Evolutionary conservation across 495 filamentous ascomycete genomes (phyloP).

Genomic region (Hypoxylon rickii): DNA sequence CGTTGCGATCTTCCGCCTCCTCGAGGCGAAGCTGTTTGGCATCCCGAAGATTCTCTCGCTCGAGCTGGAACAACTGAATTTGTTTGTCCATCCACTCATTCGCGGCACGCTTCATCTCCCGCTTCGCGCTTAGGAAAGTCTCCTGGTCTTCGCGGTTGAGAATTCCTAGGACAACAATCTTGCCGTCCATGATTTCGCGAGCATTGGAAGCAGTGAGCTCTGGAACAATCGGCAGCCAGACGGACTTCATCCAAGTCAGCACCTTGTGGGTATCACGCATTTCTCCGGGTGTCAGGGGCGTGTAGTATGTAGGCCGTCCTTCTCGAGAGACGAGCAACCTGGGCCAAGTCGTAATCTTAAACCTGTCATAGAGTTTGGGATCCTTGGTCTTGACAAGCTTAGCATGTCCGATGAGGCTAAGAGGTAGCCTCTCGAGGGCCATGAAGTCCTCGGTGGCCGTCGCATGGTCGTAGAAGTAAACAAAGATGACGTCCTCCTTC

Average conservation of each 20-base stretch:
- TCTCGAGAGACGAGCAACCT: slow-evolving; percentile 87
- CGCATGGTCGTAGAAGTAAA: slow-evolving; percentile 96
- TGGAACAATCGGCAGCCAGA: slow-evolving; percentile 97
- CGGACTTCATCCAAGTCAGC: slow-evolving; percentile 89
- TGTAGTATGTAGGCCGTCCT: slow-evolving; percentile 86
- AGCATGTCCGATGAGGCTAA: slow-evolving; percentile 87
- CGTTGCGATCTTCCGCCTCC: slow-evolving; percentile 91
- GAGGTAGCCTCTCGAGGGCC: slow-evolving; percentile 81
- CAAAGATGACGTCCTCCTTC: slow-evolving; percentile 91
- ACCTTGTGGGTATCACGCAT: slow-evolving; percentile 86
- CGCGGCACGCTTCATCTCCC: slow-evolving; percentile 94
- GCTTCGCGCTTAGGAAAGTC: slow-evolving; percentile 75
- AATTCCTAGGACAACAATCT: slow-evolving; percentile 89
- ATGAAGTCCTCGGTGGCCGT: slow-evolving; percentile 89
- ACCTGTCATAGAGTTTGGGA: slow-evolving; percentile 69
- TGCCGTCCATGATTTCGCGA: slow-evolving; percentile 90
- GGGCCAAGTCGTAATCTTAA: slow-evolving; percentile 96
- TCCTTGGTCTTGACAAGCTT: slow-evolving; percentile 89
- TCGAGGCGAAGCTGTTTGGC: slow-evolving; percentile 94
- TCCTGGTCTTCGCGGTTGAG: slow-evolving; percentile 78
- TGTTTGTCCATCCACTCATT: slow-evolving; percentile 98
- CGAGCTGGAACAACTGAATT: slow-evolving; percentile 82
- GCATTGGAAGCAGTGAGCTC: slow-evolving; percentile 92
- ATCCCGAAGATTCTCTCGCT: slow-evolving; percentile 89
- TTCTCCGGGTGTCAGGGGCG: slow-evolving; percentile 77